These are phyloP conservation scores for Aegilops bicornis DNA, from an alignment of 176 grass and related monocot species.

Conservation along the genomic window DNA sequence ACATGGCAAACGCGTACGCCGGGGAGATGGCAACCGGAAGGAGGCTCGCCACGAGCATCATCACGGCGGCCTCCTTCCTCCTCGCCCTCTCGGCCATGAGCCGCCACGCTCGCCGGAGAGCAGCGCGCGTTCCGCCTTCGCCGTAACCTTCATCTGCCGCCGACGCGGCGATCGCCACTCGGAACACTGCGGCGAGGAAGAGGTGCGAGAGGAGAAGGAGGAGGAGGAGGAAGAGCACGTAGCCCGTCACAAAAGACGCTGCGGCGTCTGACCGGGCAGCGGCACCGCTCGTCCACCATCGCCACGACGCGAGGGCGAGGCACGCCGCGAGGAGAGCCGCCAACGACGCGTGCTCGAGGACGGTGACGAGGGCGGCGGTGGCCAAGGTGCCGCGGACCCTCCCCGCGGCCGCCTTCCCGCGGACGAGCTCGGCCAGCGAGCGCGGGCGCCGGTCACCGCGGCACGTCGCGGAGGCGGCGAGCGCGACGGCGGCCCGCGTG, in stretches of 20 bases:
- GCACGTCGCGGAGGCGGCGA: not conserved
- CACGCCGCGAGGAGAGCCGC: not conserved
- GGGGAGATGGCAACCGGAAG: not conserved
- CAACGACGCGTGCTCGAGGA: not conserved
- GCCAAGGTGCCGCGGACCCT: not conserved
- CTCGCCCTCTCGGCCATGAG: not conserved
- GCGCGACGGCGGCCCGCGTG: not conserved
- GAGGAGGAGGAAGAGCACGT: not conserved
- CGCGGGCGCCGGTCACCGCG: not conserved
- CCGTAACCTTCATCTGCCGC: not conserved
- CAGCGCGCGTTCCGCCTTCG: no score
- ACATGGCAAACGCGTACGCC: not conserved
- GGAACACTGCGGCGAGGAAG: not conserved
- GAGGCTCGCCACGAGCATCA: not conserved
- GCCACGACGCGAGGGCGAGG: not conserved
- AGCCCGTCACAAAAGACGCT: not conserved
- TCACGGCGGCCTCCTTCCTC: conserved; percentile 14
- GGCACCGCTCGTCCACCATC: not conserved
- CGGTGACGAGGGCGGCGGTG: not conserved
- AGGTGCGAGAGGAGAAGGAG: not conserved
- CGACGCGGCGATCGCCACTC: not conserved
- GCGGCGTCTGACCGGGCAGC: not conserved
- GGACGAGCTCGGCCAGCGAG: not conserved
- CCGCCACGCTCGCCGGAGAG: not conserved
- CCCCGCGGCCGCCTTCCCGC: not conserved